Conservation (phyloP, 495 filamentous ascomycete species). For the Aspergillus carlsbadensis region DNA sequence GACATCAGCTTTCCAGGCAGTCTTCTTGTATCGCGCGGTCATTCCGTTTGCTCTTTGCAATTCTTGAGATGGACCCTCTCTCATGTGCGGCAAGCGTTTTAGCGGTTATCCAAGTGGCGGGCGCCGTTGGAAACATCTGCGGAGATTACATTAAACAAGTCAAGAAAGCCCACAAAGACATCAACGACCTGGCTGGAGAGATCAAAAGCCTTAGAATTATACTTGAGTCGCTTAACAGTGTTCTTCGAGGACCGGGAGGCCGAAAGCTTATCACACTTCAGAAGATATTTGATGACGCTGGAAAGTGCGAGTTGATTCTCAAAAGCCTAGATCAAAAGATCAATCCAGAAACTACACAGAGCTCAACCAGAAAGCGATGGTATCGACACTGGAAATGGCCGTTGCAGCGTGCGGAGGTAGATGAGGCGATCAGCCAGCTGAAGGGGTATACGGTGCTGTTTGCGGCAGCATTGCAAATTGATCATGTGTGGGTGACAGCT, state of each 20-base stretch:
- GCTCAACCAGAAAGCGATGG: not conserved
- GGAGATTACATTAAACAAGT: slow-evolving; percentile 28
- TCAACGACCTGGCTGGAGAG: slow-evolving; percentile 26
- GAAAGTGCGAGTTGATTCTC: not conserved
- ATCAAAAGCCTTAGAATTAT: slow-evolving; percentile 21
- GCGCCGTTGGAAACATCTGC: slow-evolving; percentile 27
- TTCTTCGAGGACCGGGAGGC: not conserved
- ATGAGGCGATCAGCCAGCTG: not conserved
- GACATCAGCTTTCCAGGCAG: not conserved
- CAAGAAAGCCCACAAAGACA: slow-evolving; percentile 31
- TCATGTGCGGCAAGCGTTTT: slow-evolving; percentile 32
- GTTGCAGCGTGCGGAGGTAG: not conserved
- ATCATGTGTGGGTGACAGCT: not conserved
- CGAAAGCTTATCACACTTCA: not conserved
- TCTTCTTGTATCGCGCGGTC: not conserved
- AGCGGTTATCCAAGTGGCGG: slow-evolving; percentile 34
- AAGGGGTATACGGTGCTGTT: not conserved
- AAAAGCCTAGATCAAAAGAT: not conserved
- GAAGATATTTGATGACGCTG: not conserved
- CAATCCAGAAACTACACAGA: not conserved
- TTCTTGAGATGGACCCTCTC: slow-evolving; percentile 26
- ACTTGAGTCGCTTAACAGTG: slow-evolving; percentile 9
- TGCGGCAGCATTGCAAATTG: not conserved
- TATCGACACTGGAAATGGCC: slow-evolving; percentile 3
- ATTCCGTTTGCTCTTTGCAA: not conserved